Evolutionary conservation across 1,284 basidiomycete genomes (phyloP).

Genomic region (Bjerkandera adusta): DNA sequence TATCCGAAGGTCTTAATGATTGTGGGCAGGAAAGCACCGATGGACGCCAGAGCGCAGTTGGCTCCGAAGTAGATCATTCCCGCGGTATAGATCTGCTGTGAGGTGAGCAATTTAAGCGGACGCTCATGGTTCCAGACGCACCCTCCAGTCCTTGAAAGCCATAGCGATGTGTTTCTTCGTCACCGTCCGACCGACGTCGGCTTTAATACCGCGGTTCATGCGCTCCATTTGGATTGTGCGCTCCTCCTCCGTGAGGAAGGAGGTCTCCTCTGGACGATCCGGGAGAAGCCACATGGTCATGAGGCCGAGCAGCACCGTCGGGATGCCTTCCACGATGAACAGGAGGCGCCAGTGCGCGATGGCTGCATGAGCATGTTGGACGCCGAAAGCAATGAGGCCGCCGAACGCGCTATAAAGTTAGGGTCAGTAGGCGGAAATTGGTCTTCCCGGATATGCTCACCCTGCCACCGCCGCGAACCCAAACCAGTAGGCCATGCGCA

Average conservation of each 20-base stretch:
- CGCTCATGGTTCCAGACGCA: constrained; percentile 26
- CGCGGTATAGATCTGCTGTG: constrained; percentile 52
- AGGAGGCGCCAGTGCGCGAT: constrained; percentile 65
- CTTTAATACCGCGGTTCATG: constrained; percentile 67
- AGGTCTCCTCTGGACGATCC: constrained; percentile 73
- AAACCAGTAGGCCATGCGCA: constrained; percentile 76
- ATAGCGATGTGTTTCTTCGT: constrained; percentile 61
- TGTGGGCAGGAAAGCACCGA: constrained; percentile 83
- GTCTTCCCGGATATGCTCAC: constrained; percentile 4
- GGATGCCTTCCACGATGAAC: constrained; percentile 78
- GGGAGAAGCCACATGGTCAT: constrained; percentile 69
- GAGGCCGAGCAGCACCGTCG: constrained; percentile 67
- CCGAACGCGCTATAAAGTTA: constrained; percentile 52
- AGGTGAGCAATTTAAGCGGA: not conserved
- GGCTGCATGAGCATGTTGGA: constrained; percentile 52
- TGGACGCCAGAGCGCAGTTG: constrained; percentile 77
- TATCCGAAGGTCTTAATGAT: constrained; percentile 74
- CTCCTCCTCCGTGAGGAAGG: constrained; percentile 69
- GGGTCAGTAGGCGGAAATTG: not conserved
- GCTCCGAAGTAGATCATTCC: constrained; percentile 77
- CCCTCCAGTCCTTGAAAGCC: constrained; percentile 74
- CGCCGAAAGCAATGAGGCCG: constrained; percentile 70
- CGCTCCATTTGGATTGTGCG: constrained; percentile 71
- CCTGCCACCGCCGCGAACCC: constrained; percentile 79
- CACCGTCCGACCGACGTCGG: constrained; percentile 66